Conservation (phyloP, 2,329 filamentous ascomycete species). For the Cucurbitaria berberidis region DNA sequence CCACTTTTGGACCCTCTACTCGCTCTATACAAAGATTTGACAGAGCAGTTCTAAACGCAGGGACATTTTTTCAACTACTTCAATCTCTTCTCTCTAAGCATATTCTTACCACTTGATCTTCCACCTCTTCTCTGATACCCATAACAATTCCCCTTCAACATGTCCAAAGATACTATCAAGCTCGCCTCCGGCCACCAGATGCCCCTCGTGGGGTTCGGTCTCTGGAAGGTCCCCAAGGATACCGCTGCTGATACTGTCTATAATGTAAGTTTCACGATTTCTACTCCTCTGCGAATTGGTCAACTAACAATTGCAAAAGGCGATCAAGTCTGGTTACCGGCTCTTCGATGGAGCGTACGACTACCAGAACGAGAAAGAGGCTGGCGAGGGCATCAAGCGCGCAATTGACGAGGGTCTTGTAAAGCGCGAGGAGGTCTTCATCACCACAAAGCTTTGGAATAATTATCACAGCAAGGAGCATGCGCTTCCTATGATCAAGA, state of each 20-base stretch:
- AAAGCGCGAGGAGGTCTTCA: constrained; percentile 75
- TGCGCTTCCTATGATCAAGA: constrained; percentile 74
- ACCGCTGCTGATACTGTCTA: constrained; percentile 78
- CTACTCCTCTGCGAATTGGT: background rate
- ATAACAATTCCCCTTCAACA: constrained; percentile 4
- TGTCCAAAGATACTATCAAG: constrained; percentile 59
- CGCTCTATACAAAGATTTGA: background rate
- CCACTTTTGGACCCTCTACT: background rate
- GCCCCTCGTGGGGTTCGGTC: constrained; percentile 77
- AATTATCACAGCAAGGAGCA: constrained; percentile 79
- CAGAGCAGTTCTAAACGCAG: background rate
- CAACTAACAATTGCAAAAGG: background rate
- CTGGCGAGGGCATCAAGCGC: constrained; percentile 24
- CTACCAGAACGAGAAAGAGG: constrained; percentile 32
- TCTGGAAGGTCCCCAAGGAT: constrained; percentile 83
- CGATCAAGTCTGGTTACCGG: constrained; percentile 33
- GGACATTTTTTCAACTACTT: background rate
- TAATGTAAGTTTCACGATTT: constrained; percentile 52
- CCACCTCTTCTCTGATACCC: background rate
- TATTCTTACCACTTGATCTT: background rate
- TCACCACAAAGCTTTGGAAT: constrained; percentile 91
- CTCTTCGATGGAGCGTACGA: constrained; percentile 39
- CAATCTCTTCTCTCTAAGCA: background rate
- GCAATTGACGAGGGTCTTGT: constrained; percentile 48
- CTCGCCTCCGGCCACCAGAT: constrained; percentile 71